These are phyloP conservation scores for Penicillium cosmopolitanum DNA, from an alignment of 495 filamentous ascomycete genomes.

Conservation along the genomic window DNA sequence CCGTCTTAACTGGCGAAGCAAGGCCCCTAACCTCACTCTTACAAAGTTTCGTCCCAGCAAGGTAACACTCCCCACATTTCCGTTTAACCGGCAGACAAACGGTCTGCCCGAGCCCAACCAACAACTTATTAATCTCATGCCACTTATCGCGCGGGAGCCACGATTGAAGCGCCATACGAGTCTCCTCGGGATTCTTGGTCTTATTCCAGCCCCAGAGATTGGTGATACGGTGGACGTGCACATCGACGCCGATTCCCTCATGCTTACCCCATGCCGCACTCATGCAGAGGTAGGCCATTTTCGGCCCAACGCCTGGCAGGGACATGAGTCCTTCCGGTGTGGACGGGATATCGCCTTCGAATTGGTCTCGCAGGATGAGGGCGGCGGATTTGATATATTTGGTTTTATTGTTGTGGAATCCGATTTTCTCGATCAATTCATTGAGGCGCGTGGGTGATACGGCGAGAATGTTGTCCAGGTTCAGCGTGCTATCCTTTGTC, in stretches of 20 bases:
- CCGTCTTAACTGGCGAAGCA: constrained; percentile 45
- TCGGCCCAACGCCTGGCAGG: constrained; percentile 91
- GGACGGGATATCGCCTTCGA: constrained; percentile 77
- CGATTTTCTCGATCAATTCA: constrained; percentile 78
- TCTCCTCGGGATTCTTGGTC: constrained; percentile 84
- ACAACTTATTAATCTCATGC: constrained; percentile 92
- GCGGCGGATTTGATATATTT: constrained; percentile 83
- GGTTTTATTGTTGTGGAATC: constrained; percentile 97
- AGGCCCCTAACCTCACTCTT: constrained; percentile 60
- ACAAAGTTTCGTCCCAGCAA: constrained; percentile 76
- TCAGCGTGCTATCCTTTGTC: constrained; percentile 61
- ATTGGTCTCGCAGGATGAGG: constrained; percentile 69
- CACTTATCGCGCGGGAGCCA: constrained; percentile 89
- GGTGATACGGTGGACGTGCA: constrained; percentile 83
- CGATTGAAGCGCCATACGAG: constrained; percentile 71
- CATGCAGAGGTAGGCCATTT: constrained; percentile 96
- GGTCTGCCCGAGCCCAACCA: constrained; percentile 90
- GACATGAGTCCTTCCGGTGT: constrained; percentile 76
- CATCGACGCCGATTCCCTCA: constrained; percentile 68
- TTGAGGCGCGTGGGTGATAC: constrained; percentile 72
- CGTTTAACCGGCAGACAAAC: constrained; percentile 81
- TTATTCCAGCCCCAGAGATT: constrained; percentile 96
- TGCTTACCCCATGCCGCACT: constrained; percentile 65
- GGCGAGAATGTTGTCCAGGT: constrained; percentile 76
- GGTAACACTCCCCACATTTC: constrained; percentile 79